These are phyloP conservation scores for Fraxinus velutina DNA, from an alignment of 305 asterid genomes.

Conservation along the genomic window DNA sequence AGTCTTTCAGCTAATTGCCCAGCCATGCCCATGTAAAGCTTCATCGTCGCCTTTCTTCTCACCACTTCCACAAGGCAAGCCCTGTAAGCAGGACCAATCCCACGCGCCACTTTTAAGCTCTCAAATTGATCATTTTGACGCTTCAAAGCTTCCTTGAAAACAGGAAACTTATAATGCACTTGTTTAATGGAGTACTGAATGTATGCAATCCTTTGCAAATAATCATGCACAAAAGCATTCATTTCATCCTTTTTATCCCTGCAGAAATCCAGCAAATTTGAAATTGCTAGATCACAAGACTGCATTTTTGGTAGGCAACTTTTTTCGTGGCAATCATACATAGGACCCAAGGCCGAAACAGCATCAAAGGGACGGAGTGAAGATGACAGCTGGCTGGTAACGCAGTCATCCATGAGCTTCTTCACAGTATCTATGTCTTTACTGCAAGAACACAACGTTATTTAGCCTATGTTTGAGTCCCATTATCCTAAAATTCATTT, in stretches of 20 bases:
- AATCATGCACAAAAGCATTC: slow-evolving; percentile 74
- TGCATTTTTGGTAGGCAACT: slow-evolving; percentile 79
- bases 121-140: slow-evolving; percentile 80
- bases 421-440: slow-evolving; percentile 86
- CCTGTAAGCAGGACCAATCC: slow-evolving; percentile 82
- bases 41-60: slow-evolving; percentile 84
- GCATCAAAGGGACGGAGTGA: slow-evolving; percentile 98
- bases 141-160: slow-evolving; percentile 86
- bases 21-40: slow-evolving; percentile 94
- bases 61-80: slow-evolving; percentile 95
- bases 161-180: slow-evolving; percentile 70
- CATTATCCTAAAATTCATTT: not conserved
- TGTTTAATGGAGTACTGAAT: slow-evolving; percentile 77
- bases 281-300: slow-evolving; percentile 58
- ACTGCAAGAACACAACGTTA: slow-evolving; percentile 45
- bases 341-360: slow-evolving; percentile 95
- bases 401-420: slow-evolving; percentile 83
- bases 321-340: slow-evolving; percentile 79
- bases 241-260: slow-evolving; percentile 76
- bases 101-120: slow-evolving; percentile 78
- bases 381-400: slow-evolving; percentile 62
- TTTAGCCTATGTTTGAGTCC: not conserved
- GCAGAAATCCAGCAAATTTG: slow-evolving; percentile 64
- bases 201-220: slow-evolving; percentile 82
- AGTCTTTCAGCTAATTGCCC: slow-evolving; percentile 93